These are phyloP conservation scores for Aspergillus mulundensis DNA, from an alignment of 495 filamentous ascomycete genomes.

Conservation along the genomic window DNA sequence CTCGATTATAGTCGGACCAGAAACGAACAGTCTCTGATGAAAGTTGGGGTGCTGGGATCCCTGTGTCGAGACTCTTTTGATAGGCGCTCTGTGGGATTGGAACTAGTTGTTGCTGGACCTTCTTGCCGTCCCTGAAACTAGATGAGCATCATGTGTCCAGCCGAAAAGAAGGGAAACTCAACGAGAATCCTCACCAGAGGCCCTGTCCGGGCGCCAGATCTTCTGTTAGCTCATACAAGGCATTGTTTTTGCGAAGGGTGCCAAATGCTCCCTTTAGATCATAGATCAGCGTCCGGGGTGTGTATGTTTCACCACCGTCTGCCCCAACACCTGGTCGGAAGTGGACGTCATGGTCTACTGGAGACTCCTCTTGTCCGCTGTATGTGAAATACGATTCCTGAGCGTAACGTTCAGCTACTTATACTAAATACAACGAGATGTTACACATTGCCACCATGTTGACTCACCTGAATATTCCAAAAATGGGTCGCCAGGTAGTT, in stretches of 20 bases:
- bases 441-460: neutral
- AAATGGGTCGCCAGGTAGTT: slow-evolving; percentile 98
- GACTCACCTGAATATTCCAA: slow-evolving; percentile 84
- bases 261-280: slow-evolving; percentile 93
- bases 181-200: slow-evolving; percentile 51
- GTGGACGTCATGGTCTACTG: slow-evolving; percentile 86
- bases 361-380: slow-evolving; percentile 58
- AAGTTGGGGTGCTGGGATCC: slow-evolving; percentile 55
- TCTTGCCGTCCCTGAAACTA: slow-evolving; percentile 58
- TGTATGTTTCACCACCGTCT: slow-evolving; percentile 83
- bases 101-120: slow-evolving; percentile 61
- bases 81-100: slow-evolving; percentile 69
- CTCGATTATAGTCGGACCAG: slow-evolving; percentile 91
- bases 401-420: slow-evolving; percentile 15
- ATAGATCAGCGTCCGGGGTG: slow-evolving; percentile 87
- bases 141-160: neutral
- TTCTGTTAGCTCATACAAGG: slow-evolving; percentile 72
- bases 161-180: neutral
- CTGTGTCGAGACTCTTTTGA: slow-evolving; percentile 70
- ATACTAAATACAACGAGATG: neutral
- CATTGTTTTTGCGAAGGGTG: slow-evolving; percentile 79
- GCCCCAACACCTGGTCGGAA: slow-evolving; percentile 81
- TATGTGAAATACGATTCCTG: slow-evolving; percentile 98
- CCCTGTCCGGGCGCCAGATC: slow-evolving; percentile 45
- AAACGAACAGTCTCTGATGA: slow-evolving; percentile 71